These are phyloP conservation scores for Ascochyta viciae-villosae DNA, from an alignment of 2,329 filamentous ascomycete genomes.

Conservation along the genomic window DNA sequence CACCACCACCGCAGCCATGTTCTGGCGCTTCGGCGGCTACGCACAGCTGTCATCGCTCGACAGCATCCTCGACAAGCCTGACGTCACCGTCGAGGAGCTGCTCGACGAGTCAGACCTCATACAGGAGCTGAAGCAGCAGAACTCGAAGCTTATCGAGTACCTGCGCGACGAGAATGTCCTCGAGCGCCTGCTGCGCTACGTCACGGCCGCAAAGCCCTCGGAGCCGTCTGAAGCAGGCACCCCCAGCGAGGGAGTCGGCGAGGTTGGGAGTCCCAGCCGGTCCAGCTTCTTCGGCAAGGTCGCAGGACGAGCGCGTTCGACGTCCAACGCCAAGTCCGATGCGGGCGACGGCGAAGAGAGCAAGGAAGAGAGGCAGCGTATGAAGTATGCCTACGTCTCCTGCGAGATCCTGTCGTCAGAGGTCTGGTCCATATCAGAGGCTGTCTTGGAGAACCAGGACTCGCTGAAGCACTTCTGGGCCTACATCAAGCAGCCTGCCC, in stretches of 20 bases:
- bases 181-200: conserved; percentile 86
- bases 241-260: conserved; percentile 55
- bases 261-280: conserved; percentile 39
- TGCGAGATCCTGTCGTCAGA: conserved; percentile 95
- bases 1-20: conserved; percentile 67
- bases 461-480: conserved; percentile 87
- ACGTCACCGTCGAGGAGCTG: conserved; percentile 93
- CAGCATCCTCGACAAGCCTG: conserved; percentile 91
- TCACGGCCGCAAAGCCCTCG: conserved; percentile 75
- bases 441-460: conserved; percentile 82
- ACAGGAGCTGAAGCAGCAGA: conserved; percentile 97
- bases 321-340: conserved; percentile 52
- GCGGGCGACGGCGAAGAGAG: conserved; percentile 62
- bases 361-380: conserved; percentile 86
- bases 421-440: conserved; percentile 95
- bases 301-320: conserved; percentile 52
- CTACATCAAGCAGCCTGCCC: conserved; percentile 82
- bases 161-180: conserved; percentile 86
- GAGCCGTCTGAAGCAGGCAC: conserved; percentile 42
- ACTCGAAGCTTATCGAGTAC: conserved; percentile 96
- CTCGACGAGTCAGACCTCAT: conserved; percentile 96
- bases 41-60: conserved; percentile 97
- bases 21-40: conserved; percentile 99
- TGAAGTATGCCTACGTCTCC: conserved; percentile 91
- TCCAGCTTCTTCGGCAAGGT: conserved; percentile 57